Conservation (phyloP, 352 stramenopile species). For the Globisporangium cystogenes region DNA sequence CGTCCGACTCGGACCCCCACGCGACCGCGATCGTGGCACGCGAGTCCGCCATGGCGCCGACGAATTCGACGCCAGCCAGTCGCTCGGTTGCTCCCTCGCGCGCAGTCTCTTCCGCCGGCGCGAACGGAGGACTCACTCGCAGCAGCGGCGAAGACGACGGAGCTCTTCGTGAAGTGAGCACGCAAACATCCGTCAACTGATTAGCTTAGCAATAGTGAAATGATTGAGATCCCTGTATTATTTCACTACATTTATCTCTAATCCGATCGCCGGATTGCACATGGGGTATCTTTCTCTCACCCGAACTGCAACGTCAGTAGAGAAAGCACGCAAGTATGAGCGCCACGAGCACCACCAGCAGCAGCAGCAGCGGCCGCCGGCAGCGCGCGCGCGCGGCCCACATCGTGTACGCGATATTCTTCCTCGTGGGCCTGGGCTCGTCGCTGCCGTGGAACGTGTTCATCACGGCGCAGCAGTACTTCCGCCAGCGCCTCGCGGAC, state of each 20-base stretch:
- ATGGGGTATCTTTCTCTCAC: background rate
- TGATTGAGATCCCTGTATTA: background rate
- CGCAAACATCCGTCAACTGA: slow-evolving; percentile 3
- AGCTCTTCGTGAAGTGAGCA: background rate
- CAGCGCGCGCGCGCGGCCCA: slow-evolving; percentile 24
- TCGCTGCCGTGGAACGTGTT: slow-evolving; percentile 86
- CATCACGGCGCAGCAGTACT: slow-evolving; percentile 81
- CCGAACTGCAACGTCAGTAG: background rate
- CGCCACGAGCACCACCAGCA: background rate
- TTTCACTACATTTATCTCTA: background rate
- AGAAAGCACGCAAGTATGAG: no score
- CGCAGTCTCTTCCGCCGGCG: background rate
- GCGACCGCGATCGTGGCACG: slow-evolving; percentile 7
- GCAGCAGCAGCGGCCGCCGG: background rate
- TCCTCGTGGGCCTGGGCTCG: slow-evolving; percentile 69
- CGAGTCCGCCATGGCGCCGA: slow-evolving; percentile 11
- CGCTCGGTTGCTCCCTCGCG: no score
- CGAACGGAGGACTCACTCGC: no score
- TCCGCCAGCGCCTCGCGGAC: slow-evolving; percentile 44
- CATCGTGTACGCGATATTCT: slow-evolving; percentile 65
- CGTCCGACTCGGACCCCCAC: slow-evolving; percentile 11
- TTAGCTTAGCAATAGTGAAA: background rate
- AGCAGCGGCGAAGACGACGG: no score
- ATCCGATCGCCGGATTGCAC: no score
- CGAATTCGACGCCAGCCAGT: background rate